Evolutionary conservation across 352 stramenopile species (phyloP).

Genomic region (Globisporangium paddicum): DNA sequence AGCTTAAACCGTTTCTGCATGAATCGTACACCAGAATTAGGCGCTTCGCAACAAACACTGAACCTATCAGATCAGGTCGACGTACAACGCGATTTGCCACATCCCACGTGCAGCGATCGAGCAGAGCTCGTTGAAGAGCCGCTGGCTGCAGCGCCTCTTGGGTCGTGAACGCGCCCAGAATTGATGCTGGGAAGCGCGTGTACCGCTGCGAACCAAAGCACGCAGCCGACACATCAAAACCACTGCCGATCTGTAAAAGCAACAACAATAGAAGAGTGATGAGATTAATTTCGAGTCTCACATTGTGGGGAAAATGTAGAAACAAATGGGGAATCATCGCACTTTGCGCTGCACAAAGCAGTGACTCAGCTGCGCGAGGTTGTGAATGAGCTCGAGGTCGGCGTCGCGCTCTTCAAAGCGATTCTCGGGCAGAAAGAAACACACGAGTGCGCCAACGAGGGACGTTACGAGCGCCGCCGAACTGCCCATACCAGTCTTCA

Average conservation of each 20-base stretch:
- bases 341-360: constrained; percentile 96
- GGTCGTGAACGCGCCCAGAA: constrained; percentile 48
- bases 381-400: constrained; percentile 82
- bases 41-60: not conserved
- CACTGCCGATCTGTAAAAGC: constrained; percentile 88
- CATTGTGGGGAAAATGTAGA: not conserved
- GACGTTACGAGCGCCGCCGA: constrained; percentile 94
- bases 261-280: not conserved
- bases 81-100: constrained; percentile 42
- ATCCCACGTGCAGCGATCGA: constrained; percentile 36
- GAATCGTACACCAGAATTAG: not conserved
- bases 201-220: constrained; percentile 95
- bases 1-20: constrained; percentile 51
- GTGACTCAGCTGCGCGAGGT: constrained; percentile 94
- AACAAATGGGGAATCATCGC: not conserved
- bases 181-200: constrained; percentile 75
- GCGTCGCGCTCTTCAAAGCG: constrained; percentile 16
- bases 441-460: constrained; percentile 87
- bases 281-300: not conserved
- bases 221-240: constrained; percentile 95
- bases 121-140: constrained; percentile 48
- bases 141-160: constrained; percentile 48
- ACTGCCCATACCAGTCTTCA: constrained; percentile 96
- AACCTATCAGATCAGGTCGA: not conserved
- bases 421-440: constrained; percentile 69